Evolutionary conservation across 441 rosid species (phyloP).

Genomic region (Arabidopsis lyrata): DNA sequence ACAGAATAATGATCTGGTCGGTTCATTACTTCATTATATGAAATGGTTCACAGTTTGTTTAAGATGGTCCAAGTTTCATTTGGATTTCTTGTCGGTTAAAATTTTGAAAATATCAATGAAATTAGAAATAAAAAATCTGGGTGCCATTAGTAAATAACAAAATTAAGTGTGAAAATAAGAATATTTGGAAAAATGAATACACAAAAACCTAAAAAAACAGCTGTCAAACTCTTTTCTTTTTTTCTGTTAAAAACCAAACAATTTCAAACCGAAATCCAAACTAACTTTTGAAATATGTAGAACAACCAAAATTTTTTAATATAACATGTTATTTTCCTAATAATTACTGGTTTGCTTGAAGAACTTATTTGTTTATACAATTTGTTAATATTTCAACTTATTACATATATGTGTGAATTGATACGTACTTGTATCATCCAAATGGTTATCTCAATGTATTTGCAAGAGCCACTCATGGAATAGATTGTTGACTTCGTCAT

Average conservation of each 20-base stretch:
- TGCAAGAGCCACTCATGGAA: slow-evolving; percentile 24
- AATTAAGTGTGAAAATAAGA: neutral
- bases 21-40: neutral
- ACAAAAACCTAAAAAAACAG: neutral
- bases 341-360: neutral
- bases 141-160: neutral
- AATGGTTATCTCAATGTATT: slow-evolving; percentile 33
- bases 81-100: neutral
- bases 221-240: neutral
- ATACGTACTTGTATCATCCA: neutral
- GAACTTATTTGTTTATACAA: neutral
- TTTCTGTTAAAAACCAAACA: neutral
- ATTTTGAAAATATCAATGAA: neutral
- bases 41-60: neutral
- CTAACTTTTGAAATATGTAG: neutral
- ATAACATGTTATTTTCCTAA: too few species aligned
- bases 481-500: slow-evolving; percentile 35
- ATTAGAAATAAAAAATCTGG: neutral
- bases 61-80: neutral
- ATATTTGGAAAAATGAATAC: neutral
- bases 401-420: neutral
- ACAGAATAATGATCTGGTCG: neutral
- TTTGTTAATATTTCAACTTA: neutral
- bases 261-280: neutral
- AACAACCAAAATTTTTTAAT: neutral